These are phyloP conservation scores for Sporisorium scitamineum DNA, from an alignment of 1,284 basidiomycete species.

Conservation along the genomic window DNA sequence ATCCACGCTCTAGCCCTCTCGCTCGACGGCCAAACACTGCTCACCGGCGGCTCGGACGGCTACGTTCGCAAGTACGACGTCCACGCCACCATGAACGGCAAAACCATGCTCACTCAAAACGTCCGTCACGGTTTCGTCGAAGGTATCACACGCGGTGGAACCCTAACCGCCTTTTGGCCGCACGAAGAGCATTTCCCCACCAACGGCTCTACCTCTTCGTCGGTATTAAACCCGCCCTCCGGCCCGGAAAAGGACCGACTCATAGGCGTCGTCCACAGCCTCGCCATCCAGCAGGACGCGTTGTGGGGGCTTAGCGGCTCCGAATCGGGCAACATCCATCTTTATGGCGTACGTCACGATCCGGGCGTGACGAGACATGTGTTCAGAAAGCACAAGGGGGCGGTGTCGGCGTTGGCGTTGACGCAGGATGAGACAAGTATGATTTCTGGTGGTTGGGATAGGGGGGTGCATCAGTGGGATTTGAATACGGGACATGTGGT, in stretches of 20 bases:
- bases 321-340: constrained; percentile 73
- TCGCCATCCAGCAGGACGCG: constrained; percentile 62
- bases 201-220: constrained; percentile 7
- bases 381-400: constrained; percentile 77
- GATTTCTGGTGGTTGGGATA: constrained; percentile 95
- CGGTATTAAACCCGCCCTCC: neutral
- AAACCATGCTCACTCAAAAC: constrained; percentile 86
- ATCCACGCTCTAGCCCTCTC: constrained; percentile 87
- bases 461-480: constrained; percentile 96
- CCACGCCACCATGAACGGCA: constrained; percentile 86
- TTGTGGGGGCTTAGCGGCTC: constrained; percentile 65
- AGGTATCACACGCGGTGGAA: constrained; percentile 88
- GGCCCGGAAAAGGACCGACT: constrained; percentile 45
- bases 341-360: constrained; percentile 91
- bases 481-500: constrained; percentile 87
- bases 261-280: constrained; percentile 63
- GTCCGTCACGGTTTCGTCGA: constrained; percentile 92
- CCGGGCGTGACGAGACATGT: constrained; percentile 84
- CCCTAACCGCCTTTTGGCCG: constrained; percentile 87
- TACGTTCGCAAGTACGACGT: constrained; percentile 94
- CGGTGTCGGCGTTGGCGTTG: constrained; percentile 86
- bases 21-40: constrained; percentile 85
- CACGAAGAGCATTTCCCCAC: constrained; percentile 69
- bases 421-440: constrained; percentile 84
- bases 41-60: constrained; percentile 93